Evolutionary conservation across 2,329 filamentous ascomycete species (phyloP).

Genomic region (Hypomyces perniciosus): DNA sequence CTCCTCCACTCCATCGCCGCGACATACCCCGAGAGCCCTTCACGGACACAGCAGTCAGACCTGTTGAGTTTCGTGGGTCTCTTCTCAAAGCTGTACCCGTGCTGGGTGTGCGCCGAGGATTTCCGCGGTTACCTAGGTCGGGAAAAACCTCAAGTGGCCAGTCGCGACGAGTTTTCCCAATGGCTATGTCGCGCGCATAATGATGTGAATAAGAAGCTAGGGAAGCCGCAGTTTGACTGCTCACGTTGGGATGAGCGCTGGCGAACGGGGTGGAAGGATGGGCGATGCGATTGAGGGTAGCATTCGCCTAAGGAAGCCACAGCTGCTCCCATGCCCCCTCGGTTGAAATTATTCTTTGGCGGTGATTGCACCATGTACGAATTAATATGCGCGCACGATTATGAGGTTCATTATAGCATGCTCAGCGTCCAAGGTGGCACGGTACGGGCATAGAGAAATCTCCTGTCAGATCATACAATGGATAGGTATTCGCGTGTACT

Average conservation of each 20-base stretch:
- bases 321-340: too few species aligned
- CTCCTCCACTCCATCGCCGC: constrained; percentile 89
- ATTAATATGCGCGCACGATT: constrained; percentile 5
- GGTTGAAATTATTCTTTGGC: too few species aligned
- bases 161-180: constrained; percentile 64
- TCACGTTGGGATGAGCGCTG: constrained; percentile 86
- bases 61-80: constrained; percentile 70
- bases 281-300: constrained; percentile 46
- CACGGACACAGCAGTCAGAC: constrained; percentile 64
- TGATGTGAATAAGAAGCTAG: constrained; percentile 81
- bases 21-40: constrained; percentile 69
- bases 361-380: neutral
- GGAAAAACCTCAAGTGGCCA: constrained; percentile 57
- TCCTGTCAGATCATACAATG: neutral
- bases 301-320: too few species aligned
- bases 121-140: constrained; percentile 75
- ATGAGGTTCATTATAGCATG: neutral
- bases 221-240: constrained; percentile 89
- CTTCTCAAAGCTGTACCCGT: constrained; percentile 86
- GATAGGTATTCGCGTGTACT: too few species aligned
- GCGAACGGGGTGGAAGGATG: constrained; percentile 80
- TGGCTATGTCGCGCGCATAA: constrained; percentile 88
- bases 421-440: neutral
- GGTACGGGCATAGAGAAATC: constrained; percentile 1
- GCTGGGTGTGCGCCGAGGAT: constrained; percentile 91